Evolutionary conservation across 116 monocot genomes (phyloP).

Genomic region (Dioscorea cayenensis): DNA sequence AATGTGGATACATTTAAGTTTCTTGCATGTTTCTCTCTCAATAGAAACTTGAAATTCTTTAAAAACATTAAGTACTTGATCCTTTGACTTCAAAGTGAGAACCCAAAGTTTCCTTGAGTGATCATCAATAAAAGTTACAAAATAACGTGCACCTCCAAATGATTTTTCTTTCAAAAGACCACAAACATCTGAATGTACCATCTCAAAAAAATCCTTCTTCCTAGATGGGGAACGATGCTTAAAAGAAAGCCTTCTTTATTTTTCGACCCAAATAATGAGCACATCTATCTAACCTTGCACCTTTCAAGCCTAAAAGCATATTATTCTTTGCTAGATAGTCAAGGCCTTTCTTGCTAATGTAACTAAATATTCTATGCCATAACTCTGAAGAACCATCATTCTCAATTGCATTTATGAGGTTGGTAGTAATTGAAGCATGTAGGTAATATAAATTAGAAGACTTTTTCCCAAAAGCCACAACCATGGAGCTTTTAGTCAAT

Average conservation of each 20-base stretch:
- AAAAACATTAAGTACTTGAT: conserved; percentile 20
- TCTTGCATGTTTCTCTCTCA: conserved; percentile 5
- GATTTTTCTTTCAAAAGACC: conserved; percentile 2
- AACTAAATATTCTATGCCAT: conserved; percentile 10
- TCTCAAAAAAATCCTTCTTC: conserved; percentile 1
- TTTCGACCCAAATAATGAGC: conserved; percentile 6
- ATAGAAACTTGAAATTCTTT: conserved; percentile 12
- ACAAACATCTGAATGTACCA: conserved; percentile 15
- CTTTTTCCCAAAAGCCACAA: background rate
- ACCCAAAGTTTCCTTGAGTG: conserved; percentile 13
- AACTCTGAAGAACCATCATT: background rate
- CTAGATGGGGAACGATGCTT: background rate
- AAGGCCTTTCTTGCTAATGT: conserved; percentile 16
- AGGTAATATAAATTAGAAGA: background rate
- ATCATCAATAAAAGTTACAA: conserved; percentile 19
- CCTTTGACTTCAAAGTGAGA: conserved; percentile 9
- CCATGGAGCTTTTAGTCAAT: conserved; percentile 7
- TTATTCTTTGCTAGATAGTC: conserved; percentile 6
- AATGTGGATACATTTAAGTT: background rate
- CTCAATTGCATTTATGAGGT: background rate
- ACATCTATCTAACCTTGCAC: conserved; percentile 1
- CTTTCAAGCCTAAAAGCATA: background rate
- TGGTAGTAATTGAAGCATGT: background rate
- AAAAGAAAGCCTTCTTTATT: conserved; percentile 6
- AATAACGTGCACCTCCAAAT: conserved; percentile 16